Percentiles rank a stretch among this genome's conserved stretches.
Evolutionary conservation across 768 basidiomycete genomes (phyloP).

Genomic region (Vararia minispora): DNA sequence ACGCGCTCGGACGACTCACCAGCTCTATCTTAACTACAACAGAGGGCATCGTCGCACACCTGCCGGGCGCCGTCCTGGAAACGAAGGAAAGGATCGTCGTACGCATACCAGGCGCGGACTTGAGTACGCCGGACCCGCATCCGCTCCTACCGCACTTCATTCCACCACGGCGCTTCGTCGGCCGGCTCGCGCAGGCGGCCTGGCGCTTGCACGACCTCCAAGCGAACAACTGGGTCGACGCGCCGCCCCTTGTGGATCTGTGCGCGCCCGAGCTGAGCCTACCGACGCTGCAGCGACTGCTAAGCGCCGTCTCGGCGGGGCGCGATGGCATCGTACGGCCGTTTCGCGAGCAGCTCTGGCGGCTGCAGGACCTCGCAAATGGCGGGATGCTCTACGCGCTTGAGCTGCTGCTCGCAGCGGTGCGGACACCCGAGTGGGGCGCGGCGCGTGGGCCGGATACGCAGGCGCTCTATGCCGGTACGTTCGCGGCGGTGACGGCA

Average conservation of each 20-base stretch:
- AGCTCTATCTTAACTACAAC: neutral
- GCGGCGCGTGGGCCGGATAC: neutral
- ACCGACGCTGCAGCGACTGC: neutral
- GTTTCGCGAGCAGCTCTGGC: slow-evolving; percentile 1
- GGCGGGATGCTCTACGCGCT: slow-evolving; percentile 7
- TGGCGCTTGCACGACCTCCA: slow-evolving; percentile 4
- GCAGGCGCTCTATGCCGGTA: slow-evolving; percentile 4
- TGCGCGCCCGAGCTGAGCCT: slow-evolving; percentile 3
- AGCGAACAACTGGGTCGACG: neutral
- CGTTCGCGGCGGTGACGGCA: slow-evolving; percentile 2
- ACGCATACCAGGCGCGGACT: neutral
- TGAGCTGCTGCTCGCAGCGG: slow-evolving; percentile 5
- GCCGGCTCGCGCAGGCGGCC: slow-evolving; percentile 5
- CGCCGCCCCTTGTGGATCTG: slow-evolving; percentile 1
- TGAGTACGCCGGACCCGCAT: neutral
- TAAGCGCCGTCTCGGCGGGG: neutral
- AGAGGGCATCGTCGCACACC: neutral
- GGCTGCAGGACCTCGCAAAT: neutral
- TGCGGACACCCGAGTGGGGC: slow-evolving; percentile 3
- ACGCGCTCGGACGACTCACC: neutral
- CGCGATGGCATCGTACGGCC: too few relatives aligned
- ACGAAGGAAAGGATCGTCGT: slow-evolving; percentile 5
- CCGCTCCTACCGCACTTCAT: slow-evolving; percentile 8
- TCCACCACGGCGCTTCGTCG: slow-evolving; percentile 3
- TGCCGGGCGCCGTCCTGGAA: slow-evolving; percentile 1